phyloP scores from a whole-genome alignment of 2,329 filamentous ascomycete genomes.

The Alternaria hordeiaustralica region DNA sequence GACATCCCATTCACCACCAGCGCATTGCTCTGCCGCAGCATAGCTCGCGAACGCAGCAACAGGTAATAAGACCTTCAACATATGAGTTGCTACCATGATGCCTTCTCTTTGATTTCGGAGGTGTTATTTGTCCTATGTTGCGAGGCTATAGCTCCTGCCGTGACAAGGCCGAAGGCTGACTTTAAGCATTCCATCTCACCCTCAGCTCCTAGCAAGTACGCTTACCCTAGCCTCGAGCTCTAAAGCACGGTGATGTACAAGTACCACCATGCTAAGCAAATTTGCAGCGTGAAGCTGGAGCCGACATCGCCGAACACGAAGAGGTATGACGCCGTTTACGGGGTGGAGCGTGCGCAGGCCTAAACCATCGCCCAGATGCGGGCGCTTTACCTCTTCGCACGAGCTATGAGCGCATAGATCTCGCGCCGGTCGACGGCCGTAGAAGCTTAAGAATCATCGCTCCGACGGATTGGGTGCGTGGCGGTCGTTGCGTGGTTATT shows the following conservation, averaged over 20 bases:
- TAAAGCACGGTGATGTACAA: constrained; percentile 5
- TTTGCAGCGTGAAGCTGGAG: constrained; percentile 3
- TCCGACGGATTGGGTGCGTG: neutral
- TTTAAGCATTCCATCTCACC: constrained; percentile 3
- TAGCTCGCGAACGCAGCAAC: constrained; percentile 4
- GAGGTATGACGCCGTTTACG: constrained; percentile 7
- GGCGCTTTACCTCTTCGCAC: constrained; percentile 1
- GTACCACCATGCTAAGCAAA: neutral
- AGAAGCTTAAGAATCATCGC: neutral
- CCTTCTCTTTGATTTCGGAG: neutral
- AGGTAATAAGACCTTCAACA: constrained; percentile 17
- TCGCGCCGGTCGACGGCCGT: neutral
- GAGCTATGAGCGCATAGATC: neutral
- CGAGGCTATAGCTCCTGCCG: neutral
- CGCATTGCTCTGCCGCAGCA: constrained; percentile 7
- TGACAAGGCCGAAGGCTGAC: neutral
- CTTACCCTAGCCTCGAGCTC: neutral
- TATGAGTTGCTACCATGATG: constrained; percentile 16
- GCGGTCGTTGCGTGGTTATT: constrained; percentile 2
- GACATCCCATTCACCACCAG: constrained; percentile 29
- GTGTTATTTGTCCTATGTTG: neutral
- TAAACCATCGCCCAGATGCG: constrained; percentile 1
- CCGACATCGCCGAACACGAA: constrained; percentile 9
- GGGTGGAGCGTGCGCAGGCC: constrained; percentile 7
- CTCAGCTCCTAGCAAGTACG: neutral